phyloP scores from a whole-genome alignment of 108 stramenopile genomes.

The Aurantiochytrium sp. region DNA sequence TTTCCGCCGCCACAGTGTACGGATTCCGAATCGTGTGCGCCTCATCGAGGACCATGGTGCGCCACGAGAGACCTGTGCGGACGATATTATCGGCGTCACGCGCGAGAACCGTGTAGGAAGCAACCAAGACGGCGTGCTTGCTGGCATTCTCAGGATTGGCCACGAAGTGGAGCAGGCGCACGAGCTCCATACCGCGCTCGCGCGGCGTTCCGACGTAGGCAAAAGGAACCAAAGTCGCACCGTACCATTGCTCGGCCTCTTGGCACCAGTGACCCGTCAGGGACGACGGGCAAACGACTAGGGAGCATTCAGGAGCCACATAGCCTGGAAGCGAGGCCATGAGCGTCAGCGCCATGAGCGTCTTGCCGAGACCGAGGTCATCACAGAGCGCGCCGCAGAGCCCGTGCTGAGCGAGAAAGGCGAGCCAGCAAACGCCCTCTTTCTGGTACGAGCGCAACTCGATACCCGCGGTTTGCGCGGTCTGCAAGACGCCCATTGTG shows the following conservation, averaged over 20 bases:
- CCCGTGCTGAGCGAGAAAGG: not conserved
- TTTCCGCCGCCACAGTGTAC: not conserved
- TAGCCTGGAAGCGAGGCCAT: not conserved
- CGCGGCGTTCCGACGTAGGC: not conserved
- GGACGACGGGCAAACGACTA: not conserved
- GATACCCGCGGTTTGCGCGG: not conserved
- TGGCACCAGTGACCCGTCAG: not conserved
- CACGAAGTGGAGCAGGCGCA: not conserved
- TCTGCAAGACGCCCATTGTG: not conserved
- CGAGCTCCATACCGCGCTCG: not conserved
- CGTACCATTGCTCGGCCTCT: not conserved
- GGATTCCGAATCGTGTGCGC: conserved; percentile 13
- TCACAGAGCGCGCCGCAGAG: not conserved
- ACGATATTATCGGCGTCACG: not conserved
- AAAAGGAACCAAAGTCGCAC: not conserved
- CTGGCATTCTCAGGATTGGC: not conserved
- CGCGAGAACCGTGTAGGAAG: not conserved
- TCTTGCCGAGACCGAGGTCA: conserved; percentile 26
- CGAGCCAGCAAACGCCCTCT: conserved; percentile 15
- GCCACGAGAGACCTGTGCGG: not conserved
- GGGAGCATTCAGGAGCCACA: not conserved
- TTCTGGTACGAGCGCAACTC: conserved; percentile 3
- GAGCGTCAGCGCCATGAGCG: conserved; percentile 5
- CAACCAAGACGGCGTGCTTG: not conserved
- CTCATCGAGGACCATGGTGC: not conserved